Percentiles rank a stretch among this genome's conserved stretches.
Evolutionary conservation across 768 basidiomycete genomes (phyloP).

Genomic region (Exidia glandulosa): DNA sequence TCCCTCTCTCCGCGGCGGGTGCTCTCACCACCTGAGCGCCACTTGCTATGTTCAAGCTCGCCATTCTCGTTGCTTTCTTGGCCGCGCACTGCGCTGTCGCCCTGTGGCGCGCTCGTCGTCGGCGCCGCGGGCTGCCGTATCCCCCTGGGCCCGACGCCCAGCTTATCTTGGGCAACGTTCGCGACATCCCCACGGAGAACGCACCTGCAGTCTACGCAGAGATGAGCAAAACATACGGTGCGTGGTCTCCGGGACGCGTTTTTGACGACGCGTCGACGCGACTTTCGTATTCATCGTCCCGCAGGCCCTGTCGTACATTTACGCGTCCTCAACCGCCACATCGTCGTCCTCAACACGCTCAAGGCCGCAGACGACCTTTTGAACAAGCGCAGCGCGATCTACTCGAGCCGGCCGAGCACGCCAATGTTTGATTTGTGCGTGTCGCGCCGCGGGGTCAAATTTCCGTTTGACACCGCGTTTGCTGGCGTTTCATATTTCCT

Average conservation of each 20-base stretch:
- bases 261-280: no score
- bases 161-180: not conserved
- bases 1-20: not conserved
- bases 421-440: slow-evolving; percentile 1
- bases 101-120: not conserved
- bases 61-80: not conserved
- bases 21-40: not conserved
- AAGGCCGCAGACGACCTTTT: slow-evolving; percentile 26
- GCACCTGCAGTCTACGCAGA: not conserved
- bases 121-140: not conserved
- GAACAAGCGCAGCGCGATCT: slow-evolving; percentile 20
- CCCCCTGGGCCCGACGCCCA: not conserved
- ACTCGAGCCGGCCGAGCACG: slow-evolving; percentile 16
- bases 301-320: not conserved
- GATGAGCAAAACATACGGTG: not conserved
- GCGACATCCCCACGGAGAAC: not conserved
- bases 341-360: slow-evolving; percentile 20
- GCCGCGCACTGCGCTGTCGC: not conserved
- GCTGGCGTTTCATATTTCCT: no score
- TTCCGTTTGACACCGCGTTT: not conserved
- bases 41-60: not conserved
- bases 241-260: not conserved
- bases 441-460: not conserved
- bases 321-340: slow-evolving; percentile 4
- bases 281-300: not conserved